Conservation (phyloP, 1,284 basidiomycete genomes). For the Salmacisia buchloeana region DNA sequence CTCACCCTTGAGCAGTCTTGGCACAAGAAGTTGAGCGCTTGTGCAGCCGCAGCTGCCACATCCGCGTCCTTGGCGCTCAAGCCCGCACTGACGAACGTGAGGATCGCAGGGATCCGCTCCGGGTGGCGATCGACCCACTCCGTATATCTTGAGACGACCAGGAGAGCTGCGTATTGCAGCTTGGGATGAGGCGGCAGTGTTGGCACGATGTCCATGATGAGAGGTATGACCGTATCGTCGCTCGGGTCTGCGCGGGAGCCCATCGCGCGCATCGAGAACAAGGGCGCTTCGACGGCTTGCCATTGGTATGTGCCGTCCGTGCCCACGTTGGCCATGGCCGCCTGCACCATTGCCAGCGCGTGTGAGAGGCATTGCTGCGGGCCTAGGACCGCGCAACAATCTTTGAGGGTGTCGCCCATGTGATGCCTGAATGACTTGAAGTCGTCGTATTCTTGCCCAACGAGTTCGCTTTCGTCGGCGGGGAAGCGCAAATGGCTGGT, state of each 20-base stretch:
- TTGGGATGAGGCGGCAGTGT: constrained; percentile 82
- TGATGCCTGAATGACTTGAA: constrained; percentile 93
- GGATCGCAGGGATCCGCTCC: constrained; percentile 73
- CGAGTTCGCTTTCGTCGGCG: constrained; percentile 61
- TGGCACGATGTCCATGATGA: constrained; percentile 91
- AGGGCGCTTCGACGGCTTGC: constrained; percentile 95
- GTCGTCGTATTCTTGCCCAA: constrained; percentile 81
- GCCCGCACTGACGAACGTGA: constrained; percentile 86
- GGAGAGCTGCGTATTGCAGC: constrained; percentile 87
- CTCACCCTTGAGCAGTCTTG: constrained; percentile 68
- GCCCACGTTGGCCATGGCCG: constrained; percentile 43
- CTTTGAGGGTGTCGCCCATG: constrained; percentile 98
- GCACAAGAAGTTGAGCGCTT: constrained; percentile 93
- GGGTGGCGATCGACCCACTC: constrained; percentile 93
- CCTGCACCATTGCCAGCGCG: constrained; percentile 73
- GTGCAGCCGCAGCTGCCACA: constrained; percentile 87
- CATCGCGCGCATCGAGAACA: constrained; percentile 98
- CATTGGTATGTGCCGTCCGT: constrained; percentile 57
- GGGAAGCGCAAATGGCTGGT: constrained; percentile 92
- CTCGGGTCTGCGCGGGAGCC: constrained; percentile 82
- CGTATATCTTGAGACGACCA: constrained; percentile 92
- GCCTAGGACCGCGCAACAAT: constrained; percentile 92
- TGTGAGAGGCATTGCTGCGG: constrained; percentile 75
- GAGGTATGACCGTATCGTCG: constrained; percentile 80
- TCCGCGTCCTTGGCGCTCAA: constrained; percentile 62